These are phyloP conservation scores for Pyrrhoderma noxium DNA, from an alignment of 1,284 basidiomycete species.

Conservation along the genomic window DNA sequence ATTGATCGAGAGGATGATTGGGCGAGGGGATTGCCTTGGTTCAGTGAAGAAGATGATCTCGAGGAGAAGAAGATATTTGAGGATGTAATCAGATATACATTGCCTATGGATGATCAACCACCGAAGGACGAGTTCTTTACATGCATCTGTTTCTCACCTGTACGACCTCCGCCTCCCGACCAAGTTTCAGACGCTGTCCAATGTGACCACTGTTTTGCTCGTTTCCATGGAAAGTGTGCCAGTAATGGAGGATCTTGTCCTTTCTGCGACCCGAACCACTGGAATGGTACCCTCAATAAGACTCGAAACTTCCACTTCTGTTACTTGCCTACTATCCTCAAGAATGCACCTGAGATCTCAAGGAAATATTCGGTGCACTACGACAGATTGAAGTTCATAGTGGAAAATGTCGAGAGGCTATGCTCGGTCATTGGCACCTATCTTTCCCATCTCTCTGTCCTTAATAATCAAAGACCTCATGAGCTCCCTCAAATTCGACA, in stretches of 20 bases:
- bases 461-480: conserved; percentile 59
- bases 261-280: conserved; percentile 82
- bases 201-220: conserved; percentile 77
- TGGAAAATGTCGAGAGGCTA: conserved; percentile 67
- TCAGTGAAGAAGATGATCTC: conserved; percentile 52
- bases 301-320: conserved; percentile 75
- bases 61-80: conserved; percentile 41
- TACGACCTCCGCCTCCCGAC: conserved; percentile 68
- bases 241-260: conserved; percentile 82
- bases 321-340: conserved; percentile 60
- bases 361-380: conserved; percentile 69
- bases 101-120: conserved; percentile 66
- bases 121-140: conserved; percentile 72
- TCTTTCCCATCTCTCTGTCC: conserved; percentile 58
- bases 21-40: conserved; percentile 72
- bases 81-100: conserved; percentile 56
- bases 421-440: conserved; percentile 70
- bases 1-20: conserved; percentile 59
- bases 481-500: conserved; percentile 75
- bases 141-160: conserved; percentile 69
- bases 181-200: conserved; percentile 72
- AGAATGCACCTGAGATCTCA: conserved; percentile 64
- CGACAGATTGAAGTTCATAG: conserved; percentile 68
- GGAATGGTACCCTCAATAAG: conserved; percentile 76
- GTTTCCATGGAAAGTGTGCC: conserved; percentile 76